A percentile compares a stretch with the other conserved stretches of the same genome.
These are phyloP conservation scores for Aspergillus affinis DNA, from an alignment of 495 filamentous ascomycete genomes.

Conservation along the genomic window DNA sequence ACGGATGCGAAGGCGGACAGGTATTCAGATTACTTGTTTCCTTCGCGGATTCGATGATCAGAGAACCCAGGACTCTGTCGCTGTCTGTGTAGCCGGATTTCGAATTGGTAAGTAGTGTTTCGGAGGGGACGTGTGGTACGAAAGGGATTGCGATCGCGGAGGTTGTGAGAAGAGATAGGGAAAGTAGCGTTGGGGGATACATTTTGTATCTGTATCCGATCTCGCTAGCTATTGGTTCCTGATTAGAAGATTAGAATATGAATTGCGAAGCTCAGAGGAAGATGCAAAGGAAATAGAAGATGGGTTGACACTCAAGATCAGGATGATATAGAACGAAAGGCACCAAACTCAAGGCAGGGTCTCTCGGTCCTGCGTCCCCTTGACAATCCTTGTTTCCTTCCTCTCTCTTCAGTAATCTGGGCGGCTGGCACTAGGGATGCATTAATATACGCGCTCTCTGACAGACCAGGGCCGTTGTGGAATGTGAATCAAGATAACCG, in stretches of 20 bases:
- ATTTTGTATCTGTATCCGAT: not conserved
- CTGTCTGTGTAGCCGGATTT: no score
- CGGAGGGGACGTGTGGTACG: not conserved
- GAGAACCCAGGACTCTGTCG: not conserved
- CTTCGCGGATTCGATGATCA: not conserved
- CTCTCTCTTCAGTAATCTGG: not conserved
- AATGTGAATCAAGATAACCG: not conserved
- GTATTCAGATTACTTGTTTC: not conserved
- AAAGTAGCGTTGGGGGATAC: not conserved
- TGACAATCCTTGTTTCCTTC: not conserved
- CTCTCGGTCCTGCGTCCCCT: not conserved
- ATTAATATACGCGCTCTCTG: not conserved
- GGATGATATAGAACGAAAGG: not conserved
- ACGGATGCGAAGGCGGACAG: constrained; percentile 8
- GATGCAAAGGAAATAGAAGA: not conserved
- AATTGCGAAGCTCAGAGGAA: not conserved
- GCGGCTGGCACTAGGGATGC: not conserved
- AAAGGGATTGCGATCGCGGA: constrained; percentile 3
- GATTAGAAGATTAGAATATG: not conserved
- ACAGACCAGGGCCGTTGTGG: not conserved
- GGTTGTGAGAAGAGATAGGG: constrained; percentile 1
- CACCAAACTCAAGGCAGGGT: not conserved
- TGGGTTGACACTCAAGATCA: not conserved
- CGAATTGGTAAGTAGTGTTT: not conserved
- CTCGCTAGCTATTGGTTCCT: not conserved